Percentiles rank a stretch among this genome's conserved stretches.
Conservation (phyloP, 1,284 basidiomycete genomes). For the Ganoderma resinaceum region DNA sequence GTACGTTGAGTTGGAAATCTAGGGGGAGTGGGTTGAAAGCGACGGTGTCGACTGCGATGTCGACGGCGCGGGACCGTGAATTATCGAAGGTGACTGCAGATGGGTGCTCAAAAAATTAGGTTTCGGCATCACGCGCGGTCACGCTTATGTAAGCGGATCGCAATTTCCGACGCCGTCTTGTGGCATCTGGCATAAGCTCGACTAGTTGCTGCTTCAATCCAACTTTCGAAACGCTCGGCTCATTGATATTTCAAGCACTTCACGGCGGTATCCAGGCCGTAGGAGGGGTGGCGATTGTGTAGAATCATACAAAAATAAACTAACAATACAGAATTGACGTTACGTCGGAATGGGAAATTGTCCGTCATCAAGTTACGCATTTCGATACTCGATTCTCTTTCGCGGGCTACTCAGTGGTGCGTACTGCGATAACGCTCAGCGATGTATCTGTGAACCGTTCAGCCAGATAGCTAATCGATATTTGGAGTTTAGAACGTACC, state of each 20-base stretch:
- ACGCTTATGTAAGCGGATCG: conserved; percentile 11
- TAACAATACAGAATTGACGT: conserved; percentile 13
- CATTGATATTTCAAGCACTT: too few species aligned
- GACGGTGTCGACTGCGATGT: conserved; percentile 23
- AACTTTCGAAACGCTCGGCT: too few species aligned
- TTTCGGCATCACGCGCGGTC: conserved; percentile 23
- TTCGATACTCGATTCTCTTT: neutral
- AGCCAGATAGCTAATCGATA: neutral
- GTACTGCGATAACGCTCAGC: conserved; percentile 28
- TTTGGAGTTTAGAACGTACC: conserved; percentile 51
- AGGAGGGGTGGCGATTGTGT: neutral
- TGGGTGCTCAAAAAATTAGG: conserved; percentile 29
- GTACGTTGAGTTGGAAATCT: conserved; percentile 1
- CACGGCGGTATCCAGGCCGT: too few species aligned
- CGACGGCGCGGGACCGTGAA: neutral
- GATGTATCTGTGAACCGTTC: conserved; percentile 13
- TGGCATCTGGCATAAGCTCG: too few species aligned
- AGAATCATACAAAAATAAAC: conserved; percentile 8
- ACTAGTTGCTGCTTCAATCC: too few species aligned
- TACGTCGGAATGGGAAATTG: neutral
- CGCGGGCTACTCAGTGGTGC: conserved; percentile 14
- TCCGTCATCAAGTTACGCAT: neutral
- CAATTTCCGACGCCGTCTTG: conserved; percentile 1
- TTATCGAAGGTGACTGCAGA: conserved; percentile 10
- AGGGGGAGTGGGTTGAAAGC: conserved; percentile 15